Percentiles rank a stretch among this genome's conserved stretches.
Conservation (phyloP, 371 early-diverging fungal species). For the Syncephalastrum sp. region DNA sequence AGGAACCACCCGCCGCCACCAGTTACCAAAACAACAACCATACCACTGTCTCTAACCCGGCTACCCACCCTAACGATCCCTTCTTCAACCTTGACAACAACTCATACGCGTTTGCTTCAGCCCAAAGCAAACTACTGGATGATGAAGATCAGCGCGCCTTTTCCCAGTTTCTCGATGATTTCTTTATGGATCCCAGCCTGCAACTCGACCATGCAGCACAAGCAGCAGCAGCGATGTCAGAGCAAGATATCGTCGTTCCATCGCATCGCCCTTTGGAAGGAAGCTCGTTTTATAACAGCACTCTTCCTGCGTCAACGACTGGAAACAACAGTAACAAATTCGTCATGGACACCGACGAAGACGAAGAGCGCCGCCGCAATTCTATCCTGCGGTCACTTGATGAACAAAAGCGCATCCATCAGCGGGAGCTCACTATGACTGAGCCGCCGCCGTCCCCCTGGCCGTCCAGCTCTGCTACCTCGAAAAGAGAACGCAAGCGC, state of each 20-base stretch:
- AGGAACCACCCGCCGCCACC: slow-evolving; percentile 25
- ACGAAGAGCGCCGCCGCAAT: slow-evolving; percentile 32
- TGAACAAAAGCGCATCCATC: slow-evolving; percentile 24
- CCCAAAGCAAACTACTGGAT: slow-evolving; percentile 18
- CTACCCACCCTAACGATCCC: too few species aligned
- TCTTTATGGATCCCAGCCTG: slow-evolving; percentile 42
- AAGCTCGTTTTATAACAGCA: too few species aligned
- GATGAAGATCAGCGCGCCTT: slow-evolving; percentile 48
- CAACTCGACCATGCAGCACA: slow-evolving; percentile 8
- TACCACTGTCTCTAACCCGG: slow-evolving; percentile 6
- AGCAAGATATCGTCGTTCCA: too few species aligned
- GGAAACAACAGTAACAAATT: too few species aligned
- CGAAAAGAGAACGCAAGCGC: too few species aligned
- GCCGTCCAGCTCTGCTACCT: too few species aligned
- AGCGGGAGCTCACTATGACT: too few species aligned
- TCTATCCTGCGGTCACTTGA: slow-evolving; percentile 36
- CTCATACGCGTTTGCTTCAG: not conserved
- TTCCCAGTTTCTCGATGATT: slow-evolving; percentile 42
- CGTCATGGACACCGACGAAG: slow-evolving; percentile 13
- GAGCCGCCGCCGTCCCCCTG: too few species aligned
- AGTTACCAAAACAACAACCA: not conserved
- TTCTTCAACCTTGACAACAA: too few species aligned
- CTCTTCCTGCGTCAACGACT: too few species aligned
- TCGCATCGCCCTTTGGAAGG: too few species aligned
- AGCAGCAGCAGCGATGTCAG: too few species aligned